Conservation (phyloP, 169 alveolate species). For the Cystoisospora suis region DNA sequence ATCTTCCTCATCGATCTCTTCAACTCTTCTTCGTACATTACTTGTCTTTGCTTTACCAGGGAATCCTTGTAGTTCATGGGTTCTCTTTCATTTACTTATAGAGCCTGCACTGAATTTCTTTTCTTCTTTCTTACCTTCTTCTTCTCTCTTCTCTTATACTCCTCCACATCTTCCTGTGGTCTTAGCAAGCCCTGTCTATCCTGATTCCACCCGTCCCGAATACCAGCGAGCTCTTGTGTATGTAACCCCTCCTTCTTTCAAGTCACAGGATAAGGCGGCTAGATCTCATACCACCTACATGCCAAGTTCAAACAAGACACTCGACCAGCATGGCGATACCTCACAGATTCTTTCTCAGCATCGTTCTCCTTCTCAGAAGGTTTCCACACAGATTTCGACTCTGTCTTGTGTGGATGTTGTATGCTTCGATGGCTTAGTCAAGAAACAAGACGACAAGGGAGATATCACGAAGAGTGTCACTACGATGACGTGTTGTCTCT, state of each 20-base stretch:
- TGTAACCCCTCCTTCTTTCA: too few relatives aligned
- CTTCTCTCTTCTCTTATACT: background rate
- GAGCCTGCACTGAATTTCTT: conserved; percentile 11
- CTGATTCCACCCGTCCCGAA: conserved; percentile 16
- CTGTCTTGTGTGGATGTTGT: background rate
- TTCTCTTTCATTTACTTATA: conserved; percentile 6
- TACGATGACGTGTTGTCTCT: too few relatives aligned
- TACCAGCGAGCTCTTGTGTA: conserved; percentile 17
- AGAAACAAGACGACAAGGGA: too few relatives aligned
- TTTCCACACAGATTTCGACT: background rate
- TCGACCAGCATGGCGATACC: background rate
- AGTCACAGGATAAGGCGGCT: too few relatives aligned
- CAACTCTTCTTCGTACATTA: background rate
- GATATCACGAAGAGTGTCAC: too few relatives aligned
- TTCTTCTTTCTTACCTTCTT: conserved; percentile 11
- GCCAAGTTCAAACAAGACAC: background rate
- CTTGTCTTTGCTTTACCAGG: conserved; percentile 26
- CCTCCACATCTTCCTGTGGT: background rate
- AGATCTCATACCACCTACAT: too few relatives aligned
- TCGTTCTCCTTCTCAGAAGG: background rate
- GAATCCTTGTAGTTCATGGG: conserved; percentile 34
- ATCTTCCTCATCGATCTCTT: background rate
- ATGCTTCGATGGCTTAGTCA: too few relatives aligned
- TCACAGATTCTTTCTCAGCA: background rate
- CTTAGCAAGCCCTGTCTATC: background rate